phyloP scores from a whole-genome alignment of 257 asterid species.

The Anisodus acutangulus region DNA sequence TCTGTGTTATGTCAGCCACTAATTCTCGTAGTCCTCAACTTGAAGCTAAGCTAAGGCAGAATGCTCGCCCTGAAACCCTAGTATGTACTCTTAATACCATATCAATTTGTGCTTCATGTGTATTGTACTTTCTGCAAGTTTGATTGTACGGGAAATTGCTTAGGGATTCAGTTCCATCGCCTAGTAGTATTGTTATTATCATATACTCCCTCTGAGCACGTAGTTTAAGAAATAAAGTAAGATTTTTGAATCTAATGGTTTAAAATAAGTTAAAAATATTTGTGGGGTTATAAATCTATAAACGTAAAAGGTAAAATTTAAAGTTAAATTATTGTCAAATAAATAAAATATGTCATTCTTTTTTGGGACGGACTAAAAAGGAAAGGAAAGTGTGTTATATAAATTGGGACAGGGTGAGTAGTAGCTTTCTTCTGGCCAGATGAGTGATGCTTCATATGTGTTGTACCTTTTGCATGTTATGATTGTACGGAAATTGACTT shows the following conservation, averaged over 20 bases:
- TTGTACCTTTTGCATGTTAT: background rate
- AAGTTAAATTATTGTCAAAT: too few species aligned
- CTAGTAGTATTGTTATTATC: background rate
- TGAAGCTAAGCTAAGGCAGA: constrained; percentile 81
- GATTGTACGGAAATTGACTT: background rate
- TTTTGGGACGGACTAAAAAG: too few species aligned
- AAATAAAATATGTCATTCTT: too few species aligned
- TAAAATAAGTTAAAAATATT: too few species aligned
- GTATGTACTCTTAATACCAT: constrained; percentile 39
- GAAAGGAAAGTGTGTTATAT: too few species aligned
- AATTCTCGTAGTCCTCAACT: constrained; percentile 67
- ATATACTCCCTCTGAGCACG: too few species aligned
- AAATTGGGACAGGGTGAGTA: too few species aligned
- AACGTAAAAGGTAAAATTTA: too few species aligned
- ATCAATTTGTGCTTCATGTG: background rate
- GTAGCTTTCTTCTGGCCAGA: background rate
- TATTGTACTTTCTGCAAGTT: background rate
- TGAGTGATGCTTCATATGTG: background rate
- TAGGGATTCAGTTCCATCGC: background rate
- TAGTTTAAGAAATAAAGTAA: too few species aligned
- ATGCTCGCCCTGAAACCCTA: constrained; percentile 76
- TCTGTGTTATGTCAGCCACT: constrained; percentile 77
- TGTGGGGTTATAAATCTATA: too few species aligned
- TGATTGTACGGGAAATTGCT: background rate
- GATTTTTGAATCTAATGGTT: too few species aligned